Base-by-base conservation (phyloP, 164 flowering plant genomes). In the Magnolia officinalis region DNA sequence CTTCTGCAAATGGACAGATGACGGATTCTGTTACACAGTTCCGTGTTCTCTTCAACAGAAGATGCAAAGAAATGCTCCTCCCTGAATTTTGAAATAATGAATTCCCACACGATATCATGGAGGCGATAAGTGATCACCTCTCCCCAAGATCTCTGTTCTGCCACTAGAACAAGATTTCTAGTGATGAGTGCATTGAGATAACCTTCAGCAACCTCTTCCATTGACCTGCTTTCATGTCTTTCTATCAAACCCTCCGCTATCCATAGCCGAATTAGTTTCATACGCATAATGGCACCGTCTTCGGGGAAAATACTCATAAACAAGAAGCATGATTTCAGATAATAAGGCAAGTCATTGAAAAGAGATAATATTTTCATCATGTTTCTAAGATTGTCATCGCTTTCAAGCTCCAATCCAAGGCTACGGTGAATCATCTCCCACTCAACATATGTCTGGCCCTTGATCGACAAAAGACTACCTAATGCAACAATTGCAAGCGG, bases 401-500 rank as follows among this genome's bases (percentile, higher is more conserved):
- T 75, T 21, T 23, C 68, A 45, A 72, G n/a, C 67, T 77, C 80
- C 79, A 55, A 72, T 70, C 67, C 63, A 23, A 74, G 74, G 78
- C 73, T 74, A 5, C 21, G 45, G 51, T 69, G 16, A 7, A 79
- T 31, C 31, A n/a, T 66, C 14, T 67, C 72, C 80, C 84, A 79
- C 26, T 79, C 80, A 8, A 52, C 0, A 29, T 61, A 20, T 29
- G 65, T 72, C 24, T 21, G 24, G 3, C 9, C 24, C 29, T 50
- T 71, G 3, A 66, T 58, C 2, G 61, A 45, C 71, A 82, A 55
- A 24, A 82, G 74, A 11, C 70, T 58, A 2, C 78, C 80, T 50
- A 82, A 9, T 21, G 78, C 74, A 50, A 76, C 75, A 50, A 71
- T 76, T 55, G 81, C 84, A 66, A 82, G 58, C 63, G 84, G 84